Evolutionary conservation across 495 filamentous ascomycete species (phyloP), one percentile per base, ranked within the genome.

Genomic region (Penicillium crystallinum): DNA sequence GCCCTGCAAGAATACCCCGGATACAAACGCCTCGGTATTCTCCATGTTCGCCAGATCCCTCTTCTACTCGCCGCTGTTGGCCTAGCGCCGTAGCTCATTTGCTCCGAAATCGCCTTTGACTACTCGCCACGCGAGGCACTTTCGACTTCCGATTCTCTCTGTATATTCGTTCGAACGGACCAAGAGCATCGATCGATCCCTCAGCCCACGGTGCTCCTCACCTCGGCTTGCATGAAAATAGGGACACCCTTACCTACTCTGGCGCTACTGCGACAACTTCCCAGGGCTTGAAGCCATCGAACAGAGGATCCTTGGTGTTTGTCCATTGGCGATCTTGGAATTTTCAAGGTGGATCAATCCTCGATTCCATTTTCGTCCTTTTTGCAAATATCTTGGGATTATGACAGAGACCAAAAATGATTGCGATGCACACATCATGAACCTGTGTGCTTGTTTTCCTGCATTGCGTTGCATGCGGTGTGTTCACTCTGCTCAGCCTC

Each of bases 401-500:
- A 51, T 43, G 57, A 54, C 61, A 57, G 61, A 71, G 68, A 63
- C 59, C 64, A 61, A 58, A 56, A 64, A 60, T 53, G 60, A 63
- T 66, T 62, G 60, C 65, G 49, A 60, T 53, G 46, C 46, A 56
- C 66, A 57, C 63, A 65, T 61, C 49, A 64, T 57, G 58, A 63
- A 49, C 60, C 58, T 63, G 62, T 53, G 57, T 61, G 62, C 56
- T 42, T 58, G 58, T 60, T 55, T 49, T 49, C 52, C 57, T 68
- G 48, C 56, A 55, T 62, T 53, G 54, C 51, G 56, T 59, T 53
- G 57, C 46, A 62, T 62, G 60, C 59, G 57, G 59, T 51, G 46
- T 64, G 52, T 59, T 58, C 63, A 37, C 59, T 72, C 66, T 68
- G 52, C 62, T 68, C 72, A 72, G 62, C 67, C 67, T 70, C 71